These are phyloP conservation scores for Thelonectria blattea DNA, from an alignment of 2,329 filamentous ascomycete species.

Conservation along the genomic window DNA sequence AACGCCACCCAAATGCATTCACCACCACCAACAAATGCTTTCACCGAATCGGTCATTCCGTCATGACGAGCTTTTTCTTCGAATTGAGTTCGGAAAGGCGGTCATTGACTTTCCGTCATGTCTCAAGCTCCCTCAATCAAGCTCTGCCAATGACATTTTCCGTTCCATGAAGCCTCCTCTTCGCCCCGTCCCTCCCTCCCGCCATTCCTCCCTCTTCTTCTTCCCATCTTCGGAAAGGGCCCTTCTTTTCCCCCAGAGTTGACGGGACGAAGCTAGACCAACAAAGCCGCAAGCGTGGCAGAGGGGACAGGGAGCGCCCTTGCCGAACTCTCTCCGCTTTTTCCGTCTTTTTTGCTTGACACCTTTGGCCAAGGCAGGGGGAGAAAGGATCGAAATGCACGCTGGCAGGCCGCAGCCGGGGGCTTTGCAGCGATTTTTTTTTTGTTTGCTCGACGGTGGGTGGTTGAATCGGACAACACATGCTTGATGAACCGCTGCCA, in stretches of 20 bases:
- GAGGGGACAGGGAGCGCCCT: too few relatives aligned
- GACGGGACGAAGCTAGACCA: not conserved
- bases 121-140: not conserved
- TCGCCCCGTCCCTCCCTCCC: not conserved
- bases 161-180: not conserved
- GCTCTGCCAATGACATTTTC: not conserved
- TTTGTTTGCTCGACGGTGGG: too few relatives aligned
- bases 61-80: not conserved
- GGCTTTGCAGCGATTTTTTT: too few relatives aligned
- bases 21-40: too few relatives aligned
- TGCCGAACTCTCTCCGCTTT: too few relatives aligned
- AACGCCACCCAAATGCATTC: too few relatives aligned
- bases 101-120: not conserved
- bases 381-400: not conserved
- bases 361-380: not conserved
- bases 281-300: not conserved
- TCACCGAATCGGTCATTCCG: too few relatives aligned
- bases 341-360: not conserved
- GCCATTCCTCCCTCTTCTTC: not conserved
- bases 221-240: not conserved
- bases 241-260: not conserved
- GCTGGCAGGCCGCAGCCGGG: not conserved
- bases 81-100: not conserved
- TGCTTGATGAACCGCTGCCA: conserved; percentile 3
- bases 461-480: not conserved